A percentile compares a stretch with the other conserved stretches of the same genome.
Evolutionary conservation across 306 rosid genomes (phyloP).

Genomic region (Prunus padus): DNA sequence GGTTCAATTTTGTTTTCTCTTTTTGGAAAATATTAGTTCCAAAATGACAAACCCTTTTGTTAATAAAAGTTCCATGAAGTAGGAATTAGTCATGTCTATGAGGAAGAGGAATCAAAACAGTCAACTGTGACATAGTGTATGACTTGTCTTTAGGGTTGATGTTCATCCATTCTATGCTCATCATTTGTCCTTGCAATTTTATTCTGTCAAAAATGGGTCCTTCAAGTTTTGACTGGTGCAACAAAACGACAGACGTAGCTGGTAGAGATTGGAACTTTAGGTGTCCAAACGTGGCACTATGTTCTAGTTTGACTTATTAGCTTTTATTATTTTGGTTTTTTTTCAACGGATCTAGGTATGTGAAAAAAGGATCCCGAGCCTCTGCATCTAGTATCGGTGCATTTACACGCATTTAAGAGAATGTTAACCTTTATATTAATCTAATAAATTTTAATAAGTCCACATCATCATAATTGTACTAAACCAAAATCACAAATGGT

Average conservation of each 20-base stretch:
- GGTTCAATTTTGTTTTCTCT: too few relatives aligned
- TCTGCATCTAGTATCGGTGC: too few relatives aligned
- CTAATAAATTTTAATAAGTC: too few relatives aligned
- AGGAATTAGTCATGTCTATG: neutral
- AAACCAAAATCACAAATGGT: too few relatives aligned
- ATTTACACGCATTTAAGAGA: too few relatives aligned
- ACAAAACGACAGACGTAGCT: neutral
- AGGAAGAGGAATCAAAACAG: too few relatives aligned
- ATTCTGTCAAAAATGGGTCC: neutral
- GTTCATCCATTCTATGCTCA: neutral
- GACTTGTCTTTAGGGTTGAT: neutral
- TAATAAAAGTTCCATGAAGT: neutral
- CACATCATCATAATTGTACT: too few relatives aligned
- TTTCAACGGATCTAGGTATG: too few relatives aligned
- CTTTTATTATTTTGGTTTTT: too few relatives aligned
- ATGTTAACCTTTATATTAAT: too few relatives aligned
- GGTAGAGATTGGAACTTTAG: neutral
- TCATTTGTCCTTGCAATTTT: neutral
- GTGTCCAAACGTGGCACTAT: neutral
- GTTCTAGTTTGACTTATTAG: neutral
- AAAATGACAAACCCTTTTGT: neutral
- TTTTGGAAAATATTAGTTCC: too few relatives aligned
- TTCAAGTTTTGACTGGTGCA: neutral
- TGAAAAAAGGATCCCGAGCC: too few relatives aligned
- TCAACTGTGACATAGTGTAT: neutral